Evolutionary conservation across 768 basidiomycete species (phyloP).

Genomic region (Clavulina sp.): DNA sequence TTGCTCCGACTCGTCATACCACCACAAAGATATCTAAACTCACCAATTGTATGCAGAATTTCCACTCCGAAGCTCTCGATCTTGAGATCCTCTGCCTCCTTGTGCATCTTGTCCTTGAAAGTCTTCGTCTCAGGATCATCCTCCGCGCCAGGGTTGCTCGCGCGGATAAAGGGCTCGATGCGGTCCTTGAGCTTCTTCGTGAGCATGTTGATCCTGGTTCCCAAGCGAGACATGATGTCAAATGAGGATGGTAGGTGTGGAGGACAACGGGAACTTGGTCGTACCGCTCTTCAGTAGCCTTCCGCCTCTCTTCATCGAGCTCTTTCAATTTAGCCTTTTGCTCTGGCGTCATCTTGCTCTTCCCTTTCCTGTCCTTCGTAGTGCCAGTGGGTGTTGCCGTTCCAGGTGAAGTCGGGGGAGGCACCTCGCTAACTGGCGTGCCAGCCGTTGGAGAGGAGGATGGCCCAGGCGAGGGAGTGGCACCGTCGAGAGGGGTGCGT

Average conservation of each 20-base stretch:
- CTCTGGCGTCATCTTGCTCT: slow-evolving; percentile 49
- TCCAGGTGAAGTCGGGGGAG: slow-evolving; percentile 1
- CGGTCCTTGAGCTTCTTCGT: slow-evolving; percentile 69
- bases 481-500: slow-evolving; percentile 11
- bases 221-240: background rate
- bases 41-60: slow-evolving; percentile 72
- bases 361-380: slow-evolving; percentile 19
- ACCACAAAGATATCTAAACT: background rate
- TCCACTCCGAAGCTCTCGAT: slow-evolving; percentile 96
- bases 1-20: background rate
- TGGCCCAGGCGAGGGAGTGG: slow-evolving; percentile 12
- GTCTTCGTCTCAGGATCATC: slow-evolving; percentile 68
- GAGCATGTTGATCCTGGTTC: slow-evolving; percentile 22
- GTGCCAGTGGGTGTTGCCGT: background rate
- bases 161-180: slow-evolving; percentile 79
- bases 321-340: slow-evolving; percentile 70
- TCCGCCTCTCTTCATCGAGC: slow-evolving; percentile 64
- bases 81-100: slow-evolving; percentile 89
- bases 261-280: background rate
- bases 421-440: slow-evolving; percentile 10
- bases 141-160: slow-evolving; percentile 60
- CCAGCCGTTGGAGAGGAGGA: slow-evolving; percentile 10
- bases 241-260: background rate
- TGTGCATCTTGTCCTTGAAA: slow-evolving; percentile 58
- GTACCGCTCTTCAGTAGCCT: slow-evolving; percentile 54